These are phyloP conservation scores for Mariannaea elegans DNA, from an alignment of 2,329 filamentous ascomycete species.

Conservation along the genomic window DNA sequence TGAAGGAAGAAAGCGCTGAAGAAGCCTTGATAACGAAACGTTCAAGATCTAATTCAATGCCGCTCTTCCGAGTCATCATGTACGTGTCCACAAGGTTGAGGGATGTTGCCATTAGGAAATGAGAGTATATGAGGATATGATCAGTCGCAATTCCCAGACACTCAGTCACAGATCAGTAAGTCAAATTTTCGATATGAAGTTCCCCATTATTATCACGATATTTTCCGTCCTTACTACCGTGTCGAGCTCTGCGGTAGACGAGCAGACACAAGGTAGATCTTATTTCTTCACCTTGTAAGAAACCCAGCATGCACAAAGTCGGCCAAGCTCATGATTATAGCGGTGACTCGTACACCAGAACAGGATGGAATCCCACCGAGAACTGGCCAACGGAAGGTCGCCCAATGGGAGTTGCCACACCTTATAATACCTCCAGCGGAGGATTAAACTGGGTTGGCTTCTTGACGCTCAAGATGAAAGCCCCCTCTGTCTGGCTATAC, in stretches of 20 bases:
- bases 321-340: background rate
- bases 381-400: background rate
- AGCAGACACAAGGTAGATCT: background rate
- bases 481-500: background rate
- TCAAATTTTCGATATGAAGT: too few relatives aligned
- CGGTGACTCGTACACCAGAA: slow-evolving; percentile 13
- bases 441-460: slow-evolving; percentile 11
- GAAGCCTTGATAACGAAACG: too few relatives aligned
- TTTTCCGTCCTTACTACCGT: background rate
- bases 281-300: slow-evolving; percentile 13
- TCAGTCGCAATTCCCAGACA: too few relatives aligned
- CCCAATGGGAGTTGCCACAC: background rate
- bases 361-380: background rate
- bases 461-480: slow-evolving; percentile 7
- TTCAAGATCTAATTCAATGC: too few relatives aligned
- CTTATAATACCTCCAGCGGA: background rate
- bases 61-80: too few relatives aligned
- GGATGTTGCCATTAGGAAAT: background rate
- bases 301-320: background rate
- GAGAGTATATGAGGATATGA: too few relatives aligned
- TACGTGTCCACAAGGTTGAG: too few relatives aligned
- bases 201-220: background rate
- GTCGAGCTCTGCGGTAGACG: background rate
- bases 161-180: too few relatives aligned
- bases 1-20: too few relatives aligned